Conservation (phyloP, 345 rosid species). For the Trapa incisa region DNA sequence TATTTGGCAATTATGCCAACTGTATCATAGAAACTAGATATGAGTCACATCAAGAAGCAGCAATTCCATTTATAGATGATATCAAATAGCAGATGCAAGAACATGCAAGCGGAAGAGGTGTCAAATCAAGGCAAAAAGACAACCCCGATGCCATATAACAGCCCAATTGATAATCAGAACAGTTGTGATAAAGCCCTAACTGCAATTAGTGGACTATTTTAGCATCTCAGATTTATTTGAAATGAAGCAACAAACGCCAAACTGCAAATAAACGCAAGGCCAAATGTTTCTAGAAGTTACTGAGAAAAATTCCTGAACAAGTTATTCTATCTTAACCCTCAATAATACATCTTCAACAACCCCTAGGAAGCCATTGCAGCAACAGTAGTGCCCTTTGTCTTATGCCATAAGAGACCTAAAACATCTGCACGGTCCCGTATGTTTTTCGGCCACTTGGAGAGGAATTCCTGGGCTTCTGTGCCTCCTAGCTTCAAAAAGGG, state of each 20-base stretch:
- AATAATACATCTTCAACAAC: not conserved
- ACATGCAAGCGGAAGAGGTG: not conserved
- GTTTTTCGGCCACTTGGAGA: conserved; percentile 49
- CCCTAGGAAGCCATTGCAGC: conserved; percentile 17
- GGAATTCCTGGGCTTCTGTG: conserved; percentile 63
- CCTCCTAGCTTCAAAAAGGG: conserved; percentile 52
- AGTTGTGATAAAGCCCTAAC: not conserved
- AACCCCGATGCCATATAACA: not conserved
- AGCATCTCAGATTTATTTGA: not conserved
- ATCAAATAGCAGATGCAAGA: not conserved
- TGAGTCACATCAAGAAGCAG: not conserved
- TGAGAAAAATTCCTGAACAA: conserved; percentile 5
- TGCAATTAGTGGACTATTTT: not conserved
- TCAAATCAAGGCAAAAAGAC: not conserved
- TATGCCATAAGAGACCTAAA: conserved; percentile 56
- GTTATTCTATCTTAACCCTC: conserved; percentile 9
- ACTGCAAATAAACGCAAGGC: conserved; percentile 5
- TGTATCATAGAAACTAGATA: not conserved
- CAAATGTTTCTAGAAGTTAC: conserved; percentile 7
- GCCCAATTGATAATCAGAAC: not conserved
- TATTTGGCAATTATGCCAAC: not conserved
- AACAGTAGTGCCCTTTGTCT: conserved; percentile 14
- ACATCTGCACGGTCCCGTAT: conserved; percentile 72
- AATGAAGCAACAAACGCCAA: not conserved
- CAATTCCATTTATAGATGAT: too few relatives aligned